Evolutionary conservation across 192 early-diverging fungal species (phyloP).

Genomic region (Umbelopsis sp.): DNA sequence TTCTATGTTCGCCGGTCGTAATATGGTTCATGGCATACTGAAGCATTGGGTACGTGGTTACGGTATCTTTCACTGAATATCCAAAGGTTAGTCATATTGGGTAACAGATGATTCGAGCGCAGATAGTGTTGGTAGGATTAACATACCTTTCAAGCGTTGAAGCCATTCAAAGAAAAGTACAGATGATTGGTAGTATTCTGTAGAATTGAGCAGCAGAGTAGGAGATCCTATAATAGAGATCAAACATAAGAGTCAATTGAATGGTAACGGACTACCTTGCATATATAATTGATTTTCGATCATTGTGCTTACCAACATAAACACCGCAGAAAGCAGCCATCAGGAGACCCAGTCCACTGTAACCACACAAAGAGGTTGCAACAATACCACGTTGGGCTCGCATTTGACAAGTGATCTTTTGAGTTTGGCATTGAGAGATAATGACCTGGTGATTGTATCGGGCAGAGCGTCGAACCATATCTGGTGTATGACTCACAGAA

Average conservation of each 20-base stretch:
- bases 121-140: too few relatives aligned
- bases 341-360: conserved; percentile 25
- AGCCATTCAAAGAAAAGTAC: conserved; percentile 74
- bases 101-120: not conserved
- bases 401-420: conserved; percentile 63
- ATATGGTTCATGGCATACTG: conserved; percentile 68
- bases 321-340: conserved; percentile 33
- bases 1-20: conserved; percentile 18
- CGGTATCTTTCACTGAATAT: conserved; percentile 64
- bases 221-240: conserved; percentile 49
- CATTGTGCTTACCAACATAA: conserved; percentile 33
- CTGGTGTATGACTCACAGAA: conserved; percentile 50
- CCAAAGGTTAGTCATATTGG: not conserved
- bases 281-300: too few relatives aligned
- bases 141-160: conserved; percentile 63
- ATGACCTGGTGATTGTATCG: conserved; percentile 56
- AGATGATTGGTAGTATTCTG: conserved; percentile 61
- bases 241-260: not conserved
- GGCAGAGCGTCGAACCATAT: conserved; percentile 47
- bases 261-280: too few relatives aligned
- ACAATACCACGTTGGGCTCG: conserved; percentile 46
- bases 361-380: conserved; percentile 19
- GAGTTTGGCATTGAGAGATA: conserved; percentile 60
- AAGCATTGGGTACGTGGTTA: conserved; percentile 65
- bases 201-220: conserved; percentile 64